Base-by-base conservation (phyloP, 1,139 yeast genomes). In the Yamadazyma siamensis region DNA sequence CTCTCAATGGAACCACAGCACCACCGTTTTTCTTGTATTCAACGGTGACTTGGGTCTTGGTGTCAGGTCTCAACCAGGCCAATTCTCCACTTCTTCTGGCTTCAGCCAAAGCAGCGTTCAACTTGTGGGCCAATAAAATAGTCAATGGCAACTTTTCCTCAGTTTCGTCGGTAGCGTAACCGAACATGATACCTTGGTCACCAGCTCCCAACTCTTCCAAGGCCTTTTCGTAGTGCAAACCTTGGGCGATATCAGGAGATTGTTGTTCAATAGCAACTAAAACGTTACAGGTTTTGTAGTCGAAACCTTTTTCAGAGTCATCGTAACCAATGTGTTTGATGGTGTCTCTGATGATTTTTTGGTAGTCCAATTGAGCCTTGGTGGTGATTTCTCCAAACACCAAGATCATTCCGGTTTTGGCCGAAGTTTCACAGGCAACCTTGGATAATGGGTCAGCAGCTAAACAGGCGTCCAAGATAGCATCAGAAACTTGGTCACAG, bases 161-260 rank as follows among this genome's bases (percentile, higher is more conserved):
- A 54, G 98, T 88, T 75, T 91, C 99, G 59, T 91, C 96, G 44
- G 98, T 82, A 52, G 99, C 99, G 69, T 91, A 91, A 67, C 99
- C 99, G 61, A 91, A 91, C 99, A 91, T 91, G 64, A 91, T 91
- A 80, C 99, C 97, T 73, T 91, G 99, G 74, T 91, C 99, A 81
- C 99, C 99, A 47, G 99, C 98, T 65, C 98, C 99, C 59, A 91
- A 80, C 39, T 91, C 94, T 75, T 91, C 99, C 49, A 91, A 75
- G 39, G 96, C 94, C 71, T 88, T 78, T 65, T 91, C 96, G 70
- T 84, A 86, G 69, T 91, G 98, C 59, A 91, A 80, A 76, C 98
- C 98, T 73, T 91, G 97, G 44, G 98, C 98, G 54, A 91, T 91
- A 71, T 91, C 99, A 51, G 95, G 94, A 35, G 97, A 88, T 72